Conservation (phyloP, 1,139 yeast species). For the Lodderomyces margitis region DNA sequence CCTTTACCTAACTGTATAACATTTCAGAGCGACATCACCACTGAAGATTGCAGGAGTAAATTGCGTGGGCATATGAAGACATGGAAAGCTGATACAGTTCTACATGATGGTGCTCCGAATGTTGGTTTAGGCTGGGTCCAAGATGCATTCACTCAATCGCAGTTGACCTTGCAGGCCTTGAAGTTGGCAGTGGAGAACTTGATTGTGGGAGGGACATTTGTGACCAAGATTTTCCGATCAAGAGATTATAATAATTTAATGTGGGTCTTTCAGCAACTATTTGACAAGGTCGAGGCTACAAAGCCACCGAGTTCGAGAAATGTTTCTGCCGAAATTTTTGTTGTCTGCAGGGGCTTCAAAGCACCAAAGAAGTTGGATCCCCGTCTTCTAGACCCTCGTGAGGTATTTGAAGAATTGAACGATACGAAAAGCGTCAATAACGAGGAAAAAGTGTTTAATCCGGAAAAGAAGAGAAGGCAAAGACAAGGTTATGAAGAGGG, state of each 20-base stretch:
- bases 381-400: conserved; percentile 83
- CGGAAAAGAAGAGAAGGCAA: conserved; percentile 84
- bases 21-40: conserved; percentile 94
- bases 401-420: conserved; percentile 89
- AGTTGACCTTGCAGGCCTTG: conserved; percentile 87
- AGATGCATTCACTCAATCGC: conserved; percentile 98
- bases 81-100: conserved; percentile 97
- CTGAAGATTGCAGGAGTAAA: conserved; percentile 94
- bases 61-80: conserved; percentile 95
- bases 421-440: conserved; percentile 61
- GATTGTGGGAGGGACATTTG: conserved; percentile 91
- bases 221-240: conserved; percentile 94
- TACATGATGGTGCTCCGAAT: conserved; percentile 99
- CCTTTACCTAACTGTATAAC: conserved; percentile 91
- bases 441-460: conserved; percentile 91
- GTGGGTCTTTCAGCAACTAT: conserved; percentile 96
- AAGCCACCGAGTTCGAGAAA: conserved; percentile 98
- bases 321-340: conserved; percentile 98
- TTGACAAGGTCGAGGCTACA: conserved; percentile 96
- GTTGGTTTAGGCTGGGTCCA: conserved; percentile 99
- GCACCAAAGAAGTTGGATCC: conserved; percentile 97
- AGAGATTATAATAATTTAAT: conserved; percentile 94
- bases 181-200: conserved; percentile 94
- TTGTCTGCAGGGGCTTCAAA: conserved; percentile 91
- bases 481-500: conserved; percentile 96